phyloP scores from a whole-genome alignment of 768 basidiomycete species.

The Sporobolomyces phaffii region DNA sequence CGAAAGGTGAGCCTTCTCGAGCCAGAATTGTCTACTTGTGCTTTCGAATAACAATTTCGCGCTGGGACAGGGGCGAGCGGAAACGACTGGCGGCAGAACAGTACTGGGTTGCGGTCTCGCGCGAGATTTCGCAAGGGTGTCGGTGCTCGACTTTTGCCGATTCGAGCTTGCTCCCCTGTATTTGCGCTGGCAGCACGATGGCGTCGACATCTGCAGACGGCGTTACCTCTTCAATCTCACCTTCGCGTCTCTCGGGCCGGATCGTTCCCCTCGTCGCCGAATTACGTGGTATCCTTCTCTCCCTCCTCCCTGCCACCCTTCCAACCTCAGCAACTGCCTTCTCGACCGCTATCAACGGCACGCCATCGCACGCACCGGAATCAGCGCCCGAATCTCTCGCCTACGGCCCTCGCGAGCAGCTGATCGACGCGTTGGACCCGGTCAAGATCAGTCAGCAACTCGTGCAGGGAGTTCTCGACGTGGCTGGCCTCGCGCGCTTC shows the following conservation, averaged over 20 bases:
- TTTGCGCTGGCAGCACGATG: slow-evolving; percentile 41
- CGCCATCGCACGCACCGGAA: slow-evolving; percentile 59
- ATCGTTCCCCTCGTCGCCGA: slow-evolving; percentile 65
- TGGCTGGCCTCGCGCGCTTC: slow-evolving; percentile 66
- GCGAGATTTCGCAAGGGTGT: slow-evolving; percentile 73
- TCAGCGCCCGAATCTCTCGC: slow-evolving; percentile 56
- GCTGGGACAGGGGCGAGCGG: slow-evolving; percentile 58
- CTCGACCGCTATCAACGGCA: slow-evolving; percentile 49
- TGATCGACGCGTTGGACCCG: slow-evolving; percentile 73
- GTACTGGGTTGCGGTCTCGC: slow-evolving; percentile 76
- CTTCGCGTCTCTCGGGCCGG: slow-evolving; percentile 57
- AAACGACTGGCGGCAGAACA: slow-evolving; percentile 67
- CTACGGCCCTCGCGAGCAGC: slow-evolving; percentile 53
- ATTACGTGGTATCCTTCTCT: slow-evolving; percentile 69
- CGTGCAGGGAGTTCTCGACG: slow-evolving; percentile 67
- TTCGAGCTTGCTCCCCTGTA: slow-evolving; percentile 35
- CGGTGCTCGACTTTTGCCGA: slow-evolving; percentile 66
- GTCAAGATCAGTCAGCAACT: slow-evolving; percentile 76
- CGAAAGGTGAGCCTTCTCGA: slow-evolving; percentile 20
- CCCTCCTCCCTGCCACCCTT: slow-evolving; percentile 27
- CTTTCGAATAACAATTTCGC: slow-evolving; percentile 48
- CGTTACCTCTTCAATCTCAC: no score
- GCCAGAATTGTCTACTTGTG: background rate
- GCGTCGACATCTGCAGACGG: no score
- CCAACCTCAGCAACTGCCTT: slow-evolving; percentile 21